Evolutionary conservation across 495 filamentous ascomycete genomes (phyloP).

Genomic region (Trichoderma erinaceum): DNA sequence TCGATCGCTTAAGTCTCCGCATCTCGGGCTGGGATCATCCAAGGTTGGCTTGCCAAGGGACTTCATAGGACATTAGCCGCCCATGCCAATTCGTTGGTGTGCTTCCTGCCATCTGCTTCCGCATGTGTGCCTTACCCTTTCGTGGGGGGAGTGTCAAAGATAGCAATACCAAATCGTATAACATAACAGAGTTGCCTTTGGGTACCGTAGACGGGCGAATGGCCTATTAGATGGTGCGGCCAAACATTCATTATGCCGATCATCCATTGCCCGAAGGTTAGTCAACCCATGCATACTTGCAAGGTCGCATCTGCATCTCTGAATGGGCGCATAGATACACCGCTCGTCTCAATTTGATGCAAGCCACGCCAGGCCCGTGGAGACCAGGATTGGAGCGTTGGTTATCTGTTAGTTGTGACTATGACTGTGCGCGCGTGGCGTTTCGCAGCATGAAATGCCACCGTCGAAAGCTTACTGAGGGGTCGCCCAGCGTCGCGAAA

Average conservation of each 20-base stretch:
- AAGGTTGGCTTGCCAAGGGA: neutral
- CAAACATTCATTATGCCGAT: no score
- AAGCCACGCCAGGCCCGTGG: neutral
- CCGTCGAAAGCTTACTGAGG: constrained; percentile 7
- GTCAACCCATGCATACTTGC: no score
- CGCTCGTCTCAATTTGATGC: neutral
- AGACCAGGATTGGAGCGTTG: neutral
- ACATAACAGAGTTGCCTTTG: neutral
- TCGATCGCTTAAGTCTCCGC: constrained; percentile 9
- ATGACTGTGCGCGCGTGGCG: constrained; percentile 5
- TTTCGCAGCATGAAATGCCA: neutral
- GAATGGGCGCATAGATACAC: neutral
- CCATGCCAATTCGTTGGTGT: neutral
- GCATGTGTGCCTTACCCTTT: neutral
- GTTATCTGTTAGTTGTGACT: neutral
- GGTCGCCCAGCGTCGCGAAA: neutral
- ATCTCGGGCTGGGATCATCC: neutral
- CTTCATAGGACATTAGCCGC: neutral
- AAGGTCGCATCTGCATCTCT: neutral
- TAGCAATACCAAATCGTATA: neutral
- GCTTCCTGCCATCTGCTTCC: neutral
- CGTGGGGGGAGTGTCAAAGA: neutral
- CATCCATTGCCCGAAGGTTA: neutral
- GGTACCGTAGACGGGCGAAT: neutral
- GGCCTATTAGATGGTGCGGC: no score